phyloP scores from a whole-genome alignment of 2,329 filamentous ascomycete species.

The Pyricularia pennisetigena region DNA sequence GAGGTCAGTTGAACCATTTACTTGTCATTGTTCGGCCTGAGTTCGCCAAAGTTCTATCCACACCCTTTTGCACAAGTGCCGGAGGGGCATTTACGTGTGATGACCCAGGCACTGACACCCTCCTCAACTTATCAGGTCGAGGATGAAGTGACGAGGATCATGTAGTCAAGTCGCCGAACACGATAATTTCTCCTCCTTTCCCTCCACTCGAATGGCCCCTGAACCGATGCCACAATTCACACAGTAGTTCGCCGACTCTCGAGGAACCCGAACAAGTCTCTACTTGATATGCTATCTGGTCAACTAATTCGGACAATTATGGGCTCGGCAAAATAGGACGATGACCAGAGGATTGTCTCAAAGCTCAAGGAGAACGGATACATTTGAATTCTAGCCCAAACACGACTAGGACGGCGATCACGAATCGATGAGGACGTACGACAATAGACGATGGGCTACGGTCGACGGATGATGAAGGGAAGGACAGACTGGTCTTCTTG shows the following conservation, averaged over 20 bases:
- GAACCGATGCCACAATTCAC: not conserved
- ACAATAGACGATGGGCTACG: not conserved
- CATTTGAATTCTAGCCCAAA: not conserved
- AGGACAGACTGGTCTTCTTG: not conserved
- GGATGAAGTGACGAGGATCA: constrained; percentile 84
- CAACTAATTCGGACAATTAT: not conserved
- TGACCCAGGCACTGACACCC: not conserved
- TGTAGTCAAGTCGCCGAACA: constrained; percentile 38
- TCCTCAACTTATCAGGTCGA: constrained; percentile 55
- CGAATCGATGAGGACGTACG: not conserved
- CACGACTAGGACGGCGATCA: not conserved
- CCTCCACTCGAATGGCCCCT: not conserved
- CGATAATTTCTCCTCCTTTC: constrained; percentile 1
- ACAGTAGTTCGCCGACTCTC: not conserved
- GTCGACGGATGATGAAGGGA: not conserved
- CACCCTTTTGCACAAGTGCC: not conserved
- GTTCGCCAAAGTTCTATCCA: not conserved
- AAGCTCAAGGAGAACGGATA: constrained; percentile 1
- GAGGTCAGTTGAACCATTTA: constrained; percentile 61
- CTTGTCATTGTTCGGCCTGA: constrained; percentile 8
- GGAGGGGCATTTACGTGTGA: not conserved
- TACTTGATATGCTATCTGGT: not conserved
- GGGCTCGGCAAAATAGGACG: not conserved
- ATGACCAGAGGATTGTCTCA: not conserved
- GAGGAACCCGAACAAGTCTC: not conserved